Conservation (phyloP, 148 eudicot genomes). For the Fagopyrum esculentum region DNA sequence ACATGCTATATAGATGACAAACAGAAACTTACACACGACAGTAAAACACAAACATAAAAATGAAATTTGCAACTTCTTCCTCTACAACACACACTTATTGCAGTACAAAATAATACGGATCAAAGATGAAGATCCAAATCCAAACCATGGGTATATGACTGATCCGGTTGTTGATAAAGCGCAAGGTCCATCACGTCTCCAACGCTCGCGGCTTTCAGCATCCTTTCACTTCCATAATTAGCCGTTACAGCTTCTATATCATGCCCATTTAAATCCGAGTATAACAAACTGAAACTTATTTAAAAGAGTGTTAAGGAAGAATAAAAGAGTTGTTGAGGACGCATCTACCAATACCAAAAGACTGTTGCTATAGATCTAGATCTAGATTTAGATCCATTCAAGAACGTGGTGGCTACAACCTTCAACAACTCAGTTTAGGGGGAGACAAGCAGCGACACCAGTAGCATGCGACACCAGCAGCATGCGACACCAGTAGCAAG, state of each 20-base stretch:
- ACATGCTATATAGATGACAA: not conserved
- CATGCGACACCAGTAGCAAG: too few relatives aligned
- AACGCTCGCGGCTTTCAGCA: not conserved
- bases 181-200: not conserved
- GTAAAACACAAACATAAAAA: not conserved
- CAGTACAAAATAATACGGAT: not conserved
- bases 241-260: not conserved
- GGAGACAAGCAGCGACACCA: too few relatives aligned
- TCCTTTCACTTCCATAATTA: not conserved
- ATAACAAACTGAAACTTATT: not conserved
- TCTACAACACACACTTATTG: not conserved
- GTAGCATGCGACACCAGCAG: too few relatives aligned
- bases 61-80: not conserved
- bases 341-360: too few relatives aligned
- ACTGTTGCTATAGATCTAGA: too few relatives aligned
- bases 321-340: too few relatives aligned
- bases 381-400: too few relatives aligned
- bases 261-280: not conserved
- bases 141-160: not conserved
- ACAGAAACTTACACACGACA: not conserved
- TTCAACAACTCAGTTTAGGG: too few relatives aligned
- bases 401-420: too few relatives aligned
- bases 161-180: not conserved
- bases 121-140: constrained; percentile 10
- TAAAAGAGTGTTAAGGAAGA: too few relatives aligned